A percentile compares a stretch with the other conserved stretches of the same genome.
These are phyloP conservation scores for Cyberlindnera subsufficiens DNA, from an alignment of 805 yeast genomes.

Conservation along the genomic window DNA sequence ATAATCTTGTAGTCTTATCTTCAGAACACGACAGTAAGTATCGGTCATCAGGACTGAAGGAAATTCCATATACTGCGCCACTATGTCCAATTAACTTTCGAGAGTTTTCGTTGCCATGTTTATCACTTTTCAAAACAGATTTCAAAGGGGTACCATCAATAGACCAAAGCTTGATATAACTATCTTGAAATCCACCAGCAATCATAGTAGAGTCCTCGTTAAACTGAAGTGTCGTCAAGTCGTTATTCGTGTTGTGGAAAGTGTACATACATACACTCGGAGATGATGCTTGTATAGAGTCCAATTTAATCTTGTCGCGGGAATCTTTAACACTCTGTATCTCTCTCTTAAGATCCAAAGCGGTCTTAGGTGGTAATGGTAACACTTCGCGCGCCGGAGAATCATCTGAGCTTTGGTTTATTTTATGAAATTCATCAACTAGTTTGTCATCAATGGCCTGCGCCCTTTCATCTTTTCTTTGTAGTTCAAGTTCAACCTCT, in stretches of 20 bases:
- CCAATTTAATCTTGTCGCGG: constrained; percentile 64
- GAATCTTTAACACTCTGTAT: constrained; percentile 78
- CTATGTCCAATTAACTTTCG: constrained; percentile 75
- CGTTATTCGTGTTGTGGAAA: constrained; percentile 90
- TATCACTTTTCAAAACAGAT: constrained; percentile 52
- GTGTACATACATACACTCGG: constrained; percentile 98
- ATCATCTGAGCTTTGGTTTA: constrained; percentile 35
- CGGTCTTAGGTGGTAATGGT: constrained; percentile 83
- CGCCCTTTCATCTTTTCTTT: constrained; percentile 67
- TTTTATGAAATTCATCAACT: constrained; percentile 59
- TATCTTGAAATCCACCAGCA: constrained; percentile 94
- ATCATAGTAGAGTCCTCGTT: constrained; percentile 81
- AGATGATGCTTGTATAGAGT: constrained; percentile 67
- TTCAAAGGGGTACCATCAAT: constrained; percentile 83
- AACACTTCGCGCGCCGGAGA: constrained; percentile 70
- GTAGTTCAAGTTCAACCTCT: constrained; percentile 80
- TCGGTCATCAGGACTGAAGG: constrained; percentile 86
- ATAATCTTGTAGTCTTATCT: constrained; percentile 85
- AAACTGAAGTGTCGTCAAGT: constrained; percentile 79
- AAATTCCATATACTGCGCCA: constrained; percentile 87
- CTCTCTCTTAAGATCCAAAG: constrained; percentile 73
- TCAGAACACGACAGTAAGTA: constrained; percentile 80
- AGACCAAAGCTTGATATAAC: constrained; percentile 87
- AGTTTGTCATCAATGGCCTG: constrained; percentile 36
- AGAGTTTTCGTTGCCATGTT: constrained; percentile 39